Evolutionary conservation across 345 rosid genomes (phyloP), one percentile per base, ranked within the genome.

Genomic region (Gossypium mustelinum): DNA sequence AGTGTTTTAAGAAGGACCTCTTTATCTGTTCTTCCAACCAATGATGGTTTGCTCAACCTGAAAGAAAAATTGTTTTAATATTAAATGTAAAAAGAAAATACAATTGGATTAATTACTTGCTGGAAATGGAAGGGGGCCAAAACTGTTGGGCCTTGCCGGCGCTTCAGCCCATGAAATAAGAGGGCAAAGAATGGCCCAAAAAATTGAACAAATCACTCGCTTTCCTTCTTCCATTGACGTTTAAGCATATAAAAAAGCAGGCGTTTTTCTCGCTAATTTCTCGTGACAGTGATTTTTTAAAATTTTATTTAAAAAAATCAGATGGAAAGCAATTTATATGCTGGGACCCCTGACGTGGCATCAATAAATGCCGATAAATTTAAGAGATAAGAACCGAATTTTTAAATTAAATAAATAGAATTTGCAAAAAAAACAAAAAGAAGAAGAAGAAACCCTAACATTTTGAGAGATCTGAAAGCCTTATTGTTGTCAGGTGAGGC

Each of bases 381-480:
- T 52, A 17, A 17, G 24, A 17, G 45, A 51, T 69, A 27, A 69
- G 73, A 27, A 50, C 18, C 22, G 11, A 50, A 50, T 68, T 27
- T 67, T 1, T 54, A 54, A 2, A 17, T 17, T 54, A 17, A 1
- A 6, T 2, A 54, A 18, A 20, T 45, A 67, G 11, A 64, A 22
- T 61, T 48, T 20, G 29, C 24, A 7, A 20, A 17, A 7, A 34
- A 4, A 34, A 34, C 0, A 34, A 34, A 2, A 29, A 29, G 6
- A 34, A 34, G 6, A 34, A 1, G 44, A 10, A 11, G 58, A 70
- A 56, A 7, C 61, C 76, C 76, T 48, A 77, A 64, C 22, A 25
- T 59, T 65, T 72, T 22, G 39, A 56, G 73, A 67, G 79, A 78
- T 75, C 77, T 72, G 57, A 50, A 72, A 29, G 29, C 27, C 56